Evolutionary conservation across 1,284 basidiomycete species (phyloP).

Genomic region (Inonotus hispidus): DNA sequence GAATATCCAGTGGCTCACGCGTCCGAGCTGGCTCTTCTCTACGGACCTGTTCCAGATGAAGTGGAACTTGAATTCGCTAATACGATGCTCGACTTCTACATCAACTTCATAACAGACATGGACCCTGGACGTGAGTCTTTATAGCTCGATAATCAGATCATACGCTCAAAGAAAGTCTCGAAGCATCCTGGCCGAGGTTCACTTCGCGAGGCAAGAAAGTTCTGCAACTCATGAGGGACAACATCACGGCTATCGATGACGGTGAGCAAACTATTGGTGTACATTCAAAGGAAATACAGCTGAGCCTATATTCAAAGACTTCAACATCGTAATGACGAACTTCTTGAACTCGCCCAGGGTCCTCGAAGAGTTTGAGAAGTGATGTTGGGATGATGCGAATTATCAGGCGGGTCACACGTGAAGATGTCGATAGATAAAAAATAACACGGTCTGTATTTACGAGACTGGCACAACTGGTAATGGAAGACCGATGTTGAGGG

Average conservation of each 20-base stretch:
- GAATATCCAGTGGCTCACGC: slow-evolving; percentile 39
- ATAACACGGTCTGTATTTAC: too few relatives aligned
- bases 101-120: slow-evolving; percentile 49
- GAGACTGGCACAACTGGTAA: too few relatives aligned
- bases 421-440: too few relatives aligned
- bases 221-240: slow-evolving; percentile 43
- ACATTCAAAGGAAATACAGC: not conserved
- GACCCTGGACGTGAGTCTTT: slow-evolving; percentile 43
- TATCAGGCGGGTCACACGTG: too few relatives aligned
- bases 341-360: slow-evolving; percentile 39
- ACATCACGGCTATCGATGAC: slow-evolving; percentile 45
- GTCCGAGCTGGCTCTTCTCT: slow-evolving; percentile 44
- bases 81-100: slow-evolving; percentile 44
- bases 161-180: not conserved
- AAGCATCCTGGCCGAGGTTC: slow-evolving; percentile 45
- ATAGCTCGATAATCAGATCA: not conserved
- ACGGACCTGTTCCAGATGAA: slow-evolving; percentile 38
- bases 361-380: slow-evolving; percentile 44
- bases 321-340: slow-evolving; percentile 34
- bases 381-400: not conserved
- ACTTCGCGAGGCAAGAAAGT: slow-evolving; percentile 31
- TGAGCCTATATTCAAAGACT: slow-evolving; percentile 30
- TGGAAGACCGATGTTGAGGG: too few relatives aligned
- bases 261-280: slow-evolving; percentile 29
- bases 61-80: slow-evolving; percentile 43